Base-by-base conservation (phyloP, 1,139 yeast species). In the Saccharomyces hybrid region DNA sequence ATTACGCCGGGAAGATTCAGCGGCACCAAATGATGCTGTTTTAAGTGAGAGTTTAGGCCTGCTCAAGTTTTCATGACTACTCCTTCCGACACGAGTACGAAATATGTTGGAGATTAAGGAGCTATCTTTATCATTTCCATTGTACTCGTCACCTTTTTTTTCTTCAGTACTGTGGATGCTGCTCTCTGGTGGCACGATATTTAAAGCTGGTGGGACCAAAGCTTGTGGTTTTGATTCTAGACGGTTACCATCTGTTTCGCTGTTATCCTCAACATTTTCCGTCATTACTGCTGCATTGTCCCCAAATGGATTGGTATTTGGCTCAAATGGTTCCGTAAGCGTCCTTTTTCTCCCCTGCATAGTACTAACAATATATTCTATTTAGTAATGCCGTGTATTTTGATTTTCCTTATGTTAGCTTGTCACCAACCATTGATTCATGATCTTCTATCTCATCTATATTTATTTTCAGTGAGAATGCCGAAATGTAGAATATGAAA, bases 71-170 rank as follows among this genome's bases (percentile, higher is more conserved):
- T 52, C 46, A 13, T 46, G 29, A 14, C 48, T 53, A 5, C 38
- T 53, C 29, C 49, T 42, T 31, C 55, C 48, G 27, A 46, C n/a
- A n/a, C 46, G 26, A n/a, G 53, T 46, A 16, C 46, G 60, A 25
- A 62, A 59, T n/a, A 61, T 47, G 16, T 56, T 49, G 14, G 58
- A 66, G 54, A 58, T 50, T 23, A 48, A 57, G 11, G 57, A 58
- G 31, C 34, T 56, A 52, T 42, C 32, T 51, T 50, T 56, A n/a
- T 31, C 50, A 5, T 54, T 57, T 2, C 44, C 44, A 11, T 11
- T 27, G 3, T 8, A 26, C 23, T 19, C 47, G 14, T 14, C 14
- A 38, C 14, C 28, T 27, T 32, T 50, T 29, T 52, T 54, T 5
- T 48, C 52, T 11, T 34, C 55, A 34, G 29, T 48, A 32, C 25